A percentile compares a stretch with the other conserved stretches of the same genome.
These are phyloP conservation scores for Trametes pubescens DNA, from an alignment of 1,284 basidiomycete genomes.

Conservation along the genomic window DNA sequence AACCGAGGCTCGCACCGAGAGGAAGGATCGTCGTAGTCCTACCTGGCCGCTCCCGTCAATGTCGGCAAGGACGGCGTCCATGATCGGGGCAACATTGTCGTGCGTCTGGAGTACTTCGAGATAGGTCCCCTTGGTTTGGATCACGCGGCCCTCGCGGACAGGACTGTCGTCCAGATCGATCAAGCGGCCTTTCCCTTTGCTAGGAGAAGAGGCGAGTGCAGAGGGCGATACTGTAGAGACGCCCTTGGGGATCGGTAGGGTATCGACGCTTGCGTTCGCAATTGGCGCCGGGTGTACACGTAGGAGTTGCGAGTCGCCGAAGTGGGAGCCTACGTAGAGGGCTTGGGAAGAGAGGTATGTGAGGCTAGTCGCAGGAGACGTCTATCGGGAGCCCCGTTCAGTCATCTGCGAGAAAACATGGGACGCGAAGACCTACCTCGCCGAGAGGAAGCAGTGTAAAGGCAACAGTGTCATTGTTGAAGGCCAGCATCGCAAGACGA, in stretches of 20 bases:
- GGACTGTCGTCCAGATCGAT: slow-evolving; percentile 29
- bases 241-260: slow-evolving; percentile 58
- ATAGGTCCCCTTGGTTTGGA: slow-evolving; percentile 59
- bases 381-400: slow-evolving; percentile 50
- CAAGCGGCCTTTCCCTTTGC: slow-evolving; percentile 34
- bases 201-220: slow-evolving; percentile 20
- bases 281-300: slow-evolving; percentile 59
- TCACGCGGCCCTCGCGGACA: slow-evolving; percentile 51
- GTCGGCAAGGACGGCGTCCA: slow-evolving; percentile 85
- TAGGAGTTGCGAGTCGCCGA: slow-evolving; percentile 84
- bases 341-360: slow-evolving; percentile 79
- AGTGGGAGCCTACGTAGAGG: slow-evolving; percentile 86
- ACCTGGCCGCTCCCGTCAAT: slow-evolving; percentile 81
- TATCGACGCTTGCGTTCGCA: slow-evolving; percentile 51
- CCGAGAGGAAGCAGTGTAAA: slow-evolving; percentile 78
- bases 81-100: slow-evolving; percentile 88
- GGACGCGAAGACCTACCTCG: slow-evolving; percentile 56
- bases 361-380: slow-evolving; percentile 78
- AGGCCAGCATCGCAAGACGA: slow-evolving; percentile 68
- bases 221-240: slow-evolving; percentile 51
- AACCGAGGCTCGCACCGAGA: neutral
- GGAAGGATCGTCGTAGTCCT: slow-evolving; percentile 35
- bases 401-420: neutral
- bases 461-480: slow-evolving; percentile 57
- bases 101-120: slow-evolving; percentile 70